phyloP scores from a whole-genome alignment of 495 filamentous ascomycete species.

The Tuber melanosporum region DNA sequence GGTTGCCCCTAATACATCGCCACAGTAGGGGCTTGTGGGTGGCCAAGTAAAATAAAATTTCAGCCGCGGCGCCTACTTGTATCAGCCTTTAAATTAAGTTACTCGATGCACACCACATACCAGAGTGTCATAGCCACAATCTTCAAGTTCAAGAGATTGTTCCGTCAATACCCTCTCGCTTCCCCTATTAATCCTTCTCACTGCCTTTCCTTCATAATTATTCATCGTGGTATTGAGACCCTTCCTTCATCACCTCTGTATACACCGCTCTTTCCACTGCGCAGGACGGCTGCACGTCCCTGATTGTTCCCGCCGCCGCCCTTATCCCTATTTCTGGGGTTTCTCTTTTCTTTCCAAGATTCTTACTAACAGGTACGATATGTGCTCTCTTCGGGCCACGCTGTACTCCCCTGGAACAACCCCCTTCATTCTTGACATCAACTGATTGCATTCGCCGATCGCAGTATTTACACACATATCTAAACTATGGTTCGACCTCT shows the following conservation, averaged over 20 bases:
- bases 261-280: neutral
- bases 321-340: neutral
- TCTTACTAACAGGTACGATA: neutral
- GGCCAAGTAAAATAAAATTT: neutral
- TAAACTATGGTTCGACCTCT: constrained; percentile 50
- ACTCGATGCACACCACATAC: neutral
- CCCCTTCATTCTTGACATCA: neutral
- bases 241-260: neutral
- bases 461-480: constrained; percentile 42
- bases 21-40: no score
- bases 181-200: neutral
- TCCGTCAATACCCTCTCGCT: neutral
- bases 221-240: neutral
- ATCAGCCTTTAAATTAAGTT: neutral
- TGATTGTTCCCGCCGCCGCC: neutral
- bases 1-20: no score
- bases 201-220: neutral
- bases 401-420: neutral
- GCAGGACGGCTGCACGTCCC: neutral
- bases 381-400: neutral
- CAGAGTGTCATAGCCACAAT: neutral
- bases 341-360: neutral
- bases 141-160: neutral
- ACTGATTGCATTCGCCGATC: constrained; percentile 25
- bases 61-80: neutral